phyloP scores from a whole-genome alignment of 495 filamentous ascomycete species.

The Podospora fimiseda region DNA sequence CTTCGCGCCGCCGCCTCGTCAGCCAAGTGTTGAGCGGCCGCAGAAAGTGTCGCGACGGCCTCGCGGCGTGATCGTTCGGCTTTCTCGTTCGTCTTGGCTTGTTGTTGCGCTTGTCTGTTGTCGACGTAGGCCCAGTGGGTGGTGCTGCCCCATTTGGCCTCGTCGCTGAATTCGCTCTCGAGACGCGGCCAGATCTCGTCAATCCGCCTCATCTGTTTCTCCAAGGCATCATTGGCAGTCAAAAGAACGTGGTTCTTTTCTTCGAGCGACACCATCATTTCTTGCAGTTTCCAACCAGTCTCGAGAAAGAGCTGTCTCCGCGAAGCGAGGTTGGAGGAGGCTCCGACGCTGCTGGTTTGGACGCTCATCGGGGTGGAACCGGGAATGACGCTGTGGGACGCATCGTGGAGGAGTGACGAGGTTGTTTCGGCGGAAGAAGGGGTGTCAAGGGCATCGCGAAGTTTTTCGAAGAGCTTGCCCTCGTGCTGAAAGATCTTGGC shows the following conservation, averaged over 20 bases:
- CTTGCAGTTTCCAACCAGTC: slow-evolving; percentile 52
- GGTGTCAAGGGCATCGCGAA: slow-evolving; percentile 58
- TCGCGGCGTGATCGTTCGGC: slow-evolving; percentile 72
- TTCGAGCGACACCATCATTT: slow-evolving; percentile 79
- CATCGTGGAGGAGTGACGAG: slow-evolving; percentile 29
- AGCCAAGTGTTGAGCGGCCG: slow-evolving; percentile 64
- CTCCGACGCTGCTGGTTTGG: slow-evolving; percentile 38
- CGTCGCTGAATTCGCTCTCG: slow-evolving; percentile 83
- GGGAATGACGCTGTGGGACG: slow-evolving; percentile 35
- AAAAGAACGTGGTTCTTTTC: slow-evolving; percentile 95
- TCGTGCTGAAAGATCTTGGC: slow-evolving; percentile 81
- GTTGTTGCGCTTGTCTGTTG: slow-evolving; percentile 44
- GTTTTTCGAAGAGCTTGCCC: slow-evolving; percentile 61
- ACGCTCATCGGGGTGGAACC: slow-evolving; percentile 38
- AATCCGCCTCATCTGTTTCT: slow-evolving; percentile 76
- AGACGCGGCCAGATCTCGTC: slow-evolving; percentile 79
- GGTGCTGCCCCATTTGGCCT: slow-evolving; percentile 83
- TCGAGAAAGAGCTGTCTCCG: slow-evolving; percentile 63
- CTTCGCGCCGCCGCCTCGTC: slow-evolving; percentile 73
- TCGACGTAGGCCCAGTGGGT: slow-evolving; percentile 96
- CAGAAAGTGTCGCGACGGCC: slow-evolving; percentile 61
- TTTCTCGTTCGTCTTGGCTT: slow-evolving; percentile 51
- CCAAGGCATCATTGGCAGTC: slow-evolving; percentile 79
- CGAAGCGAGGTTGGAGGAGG: slow-evolving; percentile 36
- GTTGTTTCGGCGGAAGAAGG: slow-evolving; percentile 39